phyloP scores from a whole-genome alignment of 768 basidiomycete genomes.

The Trametes cinnabarina region DNA sequence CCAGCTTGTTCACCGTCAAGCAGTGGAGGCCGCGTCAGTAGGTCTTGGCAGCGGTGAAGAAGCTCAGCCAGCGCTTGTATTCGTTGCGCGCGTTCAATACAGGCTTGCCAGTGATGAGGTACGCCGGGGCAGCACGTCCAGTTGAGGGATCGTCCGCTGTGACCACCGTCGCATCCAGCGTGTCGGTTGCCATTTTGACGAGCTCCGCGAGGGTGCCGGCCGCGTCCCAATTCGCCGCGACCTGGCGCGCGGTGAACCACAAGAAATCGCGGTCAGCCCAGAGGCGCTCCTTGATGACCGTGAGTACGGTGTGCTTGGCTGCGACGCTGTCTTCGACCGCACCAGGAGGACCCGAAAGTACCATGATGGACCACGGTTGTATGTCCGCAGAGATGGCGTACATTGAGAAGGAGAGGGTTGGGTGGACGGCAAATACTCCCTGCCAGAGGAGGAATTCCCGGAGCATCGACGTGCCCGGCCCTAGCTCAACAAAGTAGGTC shows the following conservation, averaged over 20 bases:
- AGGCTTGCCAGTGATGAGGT: neutral
- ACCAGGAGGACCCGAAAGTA: neutral
- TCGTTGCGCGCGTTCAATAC: neutral
- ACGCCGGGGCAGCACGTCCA: neutral
- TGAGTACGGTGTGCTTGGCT: neutral
- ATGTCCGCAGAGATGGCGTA: neutral
- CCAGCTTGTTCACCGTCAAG: neutral
- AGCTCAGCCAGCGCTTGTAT: neutral
- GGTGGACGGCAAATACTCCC: neutral
- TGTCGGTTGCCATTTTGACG: neutral
- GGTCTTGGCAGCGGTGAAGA: neutral
- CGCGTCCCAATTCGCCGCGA: neutral
- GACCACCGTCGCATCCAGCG: neutral
- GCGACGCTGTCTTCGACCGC: neutral
- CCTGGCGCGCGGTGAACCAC: neutral
- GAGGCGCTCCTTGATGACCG: neutral
- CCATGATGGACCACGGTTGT: neutral
- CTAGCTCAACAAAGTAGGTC: neutral
- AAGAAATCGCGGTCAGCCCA: neutral
- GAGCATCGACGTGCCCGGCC: neutral
- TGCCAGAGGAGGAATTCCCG: constrained; percentile 1
- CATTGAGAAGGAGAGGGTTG: neutral
- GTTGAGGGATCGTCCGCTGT: neutral
- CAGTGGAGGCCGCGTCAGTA: neutral
- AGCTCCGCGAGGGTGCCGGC: neutral